phyloP scores from a whole-genome alignment of 2,329 filamentous ascomycete species.

The Talaromyces albobiverticillius region DNA sequence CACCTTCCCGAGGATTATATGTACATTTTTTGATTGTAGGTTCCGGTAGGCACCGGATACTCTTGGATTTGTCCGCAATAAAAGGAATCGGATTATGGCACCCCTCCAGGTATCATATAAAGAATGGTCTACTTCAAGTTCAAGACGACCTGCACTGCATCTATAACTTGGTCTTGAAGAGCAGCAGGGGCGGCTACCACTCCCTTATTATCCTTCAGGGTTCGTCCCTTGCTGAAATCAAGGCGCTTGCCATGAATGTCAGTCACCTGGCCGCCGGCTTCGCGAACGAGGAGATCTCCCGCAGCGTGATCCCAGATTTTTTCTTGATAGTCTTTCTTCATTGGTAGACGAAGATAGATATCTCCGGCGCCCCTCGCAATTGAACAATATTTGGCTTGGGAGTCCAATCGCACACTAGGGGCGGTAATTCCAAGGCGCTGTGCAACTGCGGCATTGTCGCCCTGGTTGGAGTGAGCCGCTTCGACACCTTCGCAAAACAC shows the following conservation, averaged over 20 bases:
- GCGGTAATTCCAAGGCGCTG: conserved; percentile 80
- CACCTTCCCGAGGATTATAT: too few relatives aligned
- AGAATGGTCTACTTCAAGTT: conserved; percentile 37
- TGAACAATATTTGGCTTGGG: conserved; percentile 94
- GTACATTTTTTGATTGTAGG: too few relatives aligned
- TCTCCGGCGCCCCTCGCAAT: conserved; percentile 93
- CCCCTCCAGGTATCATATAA: too few relatives aligned
- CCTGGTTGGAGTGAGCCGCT: conserved; percentile 84
- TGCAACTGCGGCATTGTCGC: conserved; percentile 82
- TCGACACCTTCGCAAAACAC: conserved; percentile 98
- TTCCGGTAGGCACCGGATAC: too few relatives aligned
- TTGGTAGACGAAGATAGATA: conserved; percentile 86
- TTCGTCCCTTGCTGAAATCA: conserved; percentile 83
- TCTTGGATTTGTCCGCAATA: too few relatives aligned
- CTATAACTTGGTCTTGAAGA: conserved; percentile 72
- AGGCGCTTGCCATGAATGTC: conserved; percentile 81
- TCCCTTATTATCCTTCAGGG: conserved; percentile 85
- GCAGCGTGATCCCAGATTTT: conserved; percentile 99
- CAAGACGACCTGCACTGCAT: conserved; percentile 78
- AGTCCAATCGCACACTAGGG: conserved; percentile 93
- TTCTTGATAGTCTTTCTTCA: conserved; percentile 85
- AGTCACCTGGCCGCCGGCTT: conserved; percentile 88
- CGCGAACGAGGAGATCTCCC: conserved; percentile 87
- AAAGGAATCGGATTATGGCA: too few relatives aligned
- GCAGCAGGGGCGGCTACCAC: conserved; percentile 81